These are phyloP conservation scores for Coniferiporia sulphurascens DNA, from an alignment of 1,284 basidiomycete species.

Conservation along the genomic window DNA sequence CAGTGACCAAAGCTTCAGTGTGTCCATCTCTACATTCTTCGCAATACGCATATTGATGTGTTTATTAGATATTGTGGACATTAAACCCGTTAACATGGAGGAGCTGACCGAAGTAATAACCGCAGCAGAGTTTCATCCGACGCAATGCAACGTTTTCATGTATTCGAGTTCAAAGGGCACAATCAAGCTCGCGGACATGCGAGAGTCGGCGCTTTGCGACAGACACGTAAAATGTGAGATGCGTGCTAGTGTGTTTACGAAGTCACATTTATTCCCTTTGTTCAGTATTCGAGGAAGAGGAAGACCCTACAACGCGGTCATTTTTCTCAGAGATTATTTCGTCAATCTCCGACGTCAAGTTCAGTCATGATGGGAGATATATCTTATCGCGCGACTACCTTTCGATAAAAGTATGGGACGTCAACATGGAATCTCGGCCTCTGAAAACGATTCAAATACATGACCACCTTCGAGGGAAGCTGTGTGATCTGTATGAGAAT, in stretches of 20 bases:
- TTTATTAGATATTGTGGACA: slow-evolving; percentile 92
- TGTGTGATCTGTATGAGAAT: slow-evolving; percentile 99
- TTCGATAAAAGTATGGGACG: slow-evolving; percentile 98
- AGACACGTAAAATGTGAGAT: slow-evolving; percentile 89
- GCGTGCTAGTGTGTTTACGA: slow-evolving; percentile 19
- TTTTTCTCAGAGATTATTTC: slow-evolving; percentile 99
- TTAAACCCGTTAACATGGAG: slow-evolving; percentile 99
- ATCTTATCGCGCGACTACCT: slow-evolving; percentile 97
- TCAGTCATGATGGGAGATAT: slow-evolving; percentile 95
- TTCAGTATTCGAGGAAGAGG: slow-evolving; percentile 95
- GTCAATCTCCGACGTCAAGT: slow-evolving; percentile 99
- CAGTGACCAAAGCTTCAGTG: slow-evolving; percentile 98
- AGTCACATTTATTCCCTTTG: slow-evolving; percentile 9
- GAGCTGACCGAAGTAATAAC: slow-evolving; percentile 99
- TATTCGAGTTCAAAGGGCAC: slow-evolving; percentile 99
- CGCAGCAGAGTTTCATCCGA: slow-evolving; percentile 97
- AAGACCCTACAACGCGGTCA: slow-evolving; percentile 94
- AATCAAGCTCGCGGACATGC: slow-evolving; percentile 99
- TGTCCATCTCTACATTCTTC: slow-evolving; percentile 32
- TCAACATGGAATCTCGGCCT: slow-evolving; percentile 97
- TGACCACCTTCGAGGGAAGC: slow-evolving; percentile 94
- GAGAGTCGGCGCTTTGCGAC: slow-evolving; percentile 96
- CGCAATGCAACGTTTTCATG: slow-evolving; percentile 98
- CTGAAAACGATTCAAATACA: slow-evolving; percentile 99
- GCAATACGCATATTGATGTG: background rate